Percentiles rank a stretch among this genome's conserved stretches.
These are phyloP conservation scores for Trametes maxima DNA, from an alignment of 768 basidiomycete genomes.

Conservation along the genomic window DNA sequence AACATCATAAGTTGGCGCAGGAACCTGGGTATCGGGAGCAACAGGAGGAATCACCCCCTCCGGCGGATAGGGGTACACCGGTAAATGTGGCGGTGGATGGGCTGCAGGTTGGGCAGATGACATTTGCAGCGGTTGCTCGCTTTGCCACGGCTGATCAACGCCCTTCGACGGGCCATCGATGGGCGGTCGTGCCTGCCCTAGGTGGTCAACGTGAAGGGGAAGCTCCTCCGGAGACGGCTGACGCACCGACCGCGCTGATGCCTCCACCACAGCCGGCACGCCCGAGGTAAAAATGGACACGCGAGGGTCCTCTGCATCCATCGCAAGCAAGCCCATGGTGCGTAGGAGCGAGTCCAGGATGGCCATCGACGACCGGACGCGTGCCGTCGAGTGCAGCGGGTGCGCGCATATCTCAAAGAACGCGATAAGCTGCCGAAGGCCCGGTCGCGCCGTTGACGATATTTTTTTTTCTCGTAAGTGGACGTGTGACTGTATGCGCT, in stretches of 20 bases:
- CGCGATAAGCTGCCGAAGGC: conserved; percentile 54
- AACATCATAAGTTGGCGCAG: not conserved
- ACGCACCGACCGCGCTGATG: not conserved
- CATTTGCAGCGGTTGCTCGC: not conserved
- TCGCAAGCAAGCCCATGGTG: conserved; percentile 42
- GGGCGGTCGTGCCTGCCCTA: not conserved
- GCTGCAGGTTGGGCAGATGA: not conserved
- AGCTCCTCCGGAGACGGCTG: not conserved
- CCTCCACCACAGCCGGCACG: conserved; percentile 17
- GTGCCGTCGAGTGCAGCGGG: conserved; percentile 55
- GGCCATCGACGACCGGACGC: conserved; percentile 57
- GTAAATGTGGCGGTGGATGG: not conserved
- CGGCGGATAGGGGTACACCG: not conserved
- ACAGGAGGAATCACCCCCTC: not conserved
- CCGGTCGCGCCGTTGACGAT: not conserved
- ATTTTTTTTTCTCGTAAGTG: not conserved
- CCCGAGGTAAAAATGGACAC: conserved; percentile 18
- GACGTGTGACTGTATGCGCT: too few species aligned
- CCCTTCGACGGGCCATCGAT: not conserved
- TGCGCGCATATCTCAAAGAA: conserved; percentile 75
- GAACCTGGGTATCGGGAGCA: not conserved
- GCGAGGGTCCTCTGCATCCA: conserved; percentile 60
- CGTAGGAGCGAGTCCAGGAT: conserved; percentile 72
- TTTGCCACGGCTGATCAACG: not conserved
- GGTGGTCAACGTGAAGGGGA: not conserved